Percentiles rank a stretch among this genome's conserved stretches.
Evolutionary conservation across 768 basidiomycete species (phyloP).

Genomic region (Suillus paluster): DNA sequence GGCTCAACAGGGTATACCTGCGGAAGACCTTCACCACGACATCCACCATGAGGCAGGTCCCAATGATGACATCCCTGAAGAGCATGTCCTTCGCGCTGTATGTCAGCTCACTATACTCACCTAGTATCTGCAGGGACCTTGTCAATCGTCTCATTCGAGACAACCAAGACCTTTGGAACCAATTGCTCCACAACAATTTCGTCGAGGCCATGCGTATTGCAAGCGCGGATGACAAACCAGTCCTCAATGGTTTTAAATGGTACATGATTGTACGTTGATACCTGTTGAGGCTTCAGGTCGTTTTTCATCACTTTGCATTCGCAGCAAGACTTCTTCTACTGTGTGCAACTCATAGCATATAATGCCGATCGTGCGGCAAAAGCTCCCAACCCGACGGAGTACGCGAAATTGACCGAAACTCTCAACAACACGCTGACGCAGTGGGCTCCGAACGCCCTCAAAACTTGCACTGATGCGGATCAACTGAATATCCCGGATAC

Average conservation of each 20-base stretch:
- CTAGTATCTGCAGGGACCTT: slow-evolving; percentile 10
- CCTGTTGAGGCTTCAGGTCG: background rate
- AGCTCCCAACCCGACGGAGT: slow-evolving; percentile 10
- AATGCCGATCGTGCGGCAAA: slow-evolving; percentile 16
- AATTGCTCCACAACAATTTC: slow-evolving; percentile 13
- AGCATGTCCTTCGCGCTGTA: background rate
- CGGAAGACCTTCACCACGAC: background rate
- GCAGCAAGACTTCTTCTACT: slow-evolving; percentile 22
- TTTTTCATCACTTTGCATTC: background rate
- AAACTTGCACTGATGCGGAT: slow-evolving; percentile 9
- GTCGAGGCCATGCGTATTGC: slow-evolving; percentile 11
- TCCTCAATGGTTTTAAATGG: slow-evolving; percentile 16
- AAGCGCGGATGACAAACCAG: slow-evolving; percentile 2
- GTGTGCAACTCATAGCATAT: slow-evolving; percentile 13
- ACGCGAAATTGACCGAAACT: slow-evolving; percentile 7
- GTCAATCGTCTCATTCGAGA: slow-evolving; percentile 16
- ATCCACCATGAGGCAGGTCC: background rate
- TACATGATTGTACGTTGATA: slow-evolving; percentile 11
- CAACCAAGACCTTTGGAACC: slow-evolving; percentile 18
- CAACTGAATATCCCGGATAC: slow-evolving; percentile 12
- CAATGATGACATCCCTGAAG: background rate
- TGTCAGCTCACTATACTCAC: background rate
- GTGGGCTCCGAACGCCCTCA: slow-evolving; percentile 10
- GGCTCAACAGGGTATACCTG: background rate
- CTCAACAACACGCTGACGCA: slow-evolving; percentile 3